Base-by-base conservation (phyloP, 495 filamentous ascomycete genomes). In the Annulohypoxylon moriforme region DNA sequence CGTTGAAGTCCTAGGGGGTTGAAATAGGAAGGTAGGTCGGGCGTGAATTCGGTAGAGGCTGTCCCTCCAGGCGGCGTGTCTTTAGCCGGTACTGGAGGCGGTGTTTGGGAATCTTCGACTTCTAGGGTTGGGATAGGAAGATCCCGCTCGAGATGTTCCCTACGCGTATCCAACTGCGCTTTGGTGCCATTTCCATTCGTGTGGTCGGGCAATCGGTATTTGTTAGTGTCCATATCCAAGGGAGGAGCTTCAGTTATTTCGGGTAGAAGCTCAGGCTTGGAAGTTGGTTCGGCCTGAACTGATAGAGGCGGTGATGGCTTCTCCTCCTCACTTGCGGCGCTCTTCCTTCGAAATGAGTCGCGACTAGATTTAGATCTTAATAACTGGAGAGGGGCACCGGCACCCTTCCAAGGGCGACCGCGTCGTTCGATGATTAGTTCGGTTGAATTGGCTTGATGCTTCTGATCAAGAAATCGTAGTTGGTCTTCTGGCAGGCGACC, bases 401-500 rank as follows among this genome's bases (percentile, higher is more conserved):
- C 69, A 67, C 84, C 88, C 81, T 83, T 88, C 90, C 90, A 92
- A 52, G 88, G 83, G 68, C 89, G 86, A 56, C 90, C 89, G 68
- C 84, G 87, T 72, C 83, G 85, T 77, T 87, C 84, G 72, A 91
- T 77, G 47, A 78, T 69, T n/a, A 81, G 62, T 60, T 80, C 83
- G 44, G 82, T 78, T 5, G 89, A 89, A 68, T 83, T 81, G 60
- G 85, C 79, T 59, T 88, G 86, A 68, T 92, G 89, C 7, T 85
- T 82, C 71, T 81, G 85, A 70, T 93, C 90, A 25, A 93, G 82
- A 64, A 89, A 86, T 68, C 89, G 86, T 36, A 95, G 81, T 44
- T 93, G 89, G 61, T 90, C 86, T 79, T 93, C 89, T 5, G 91
- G 89, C 11, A 95, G 91, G 56, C 91, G 87, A 65, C 92, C 92